Base-by-base conservation (phyloP, 257 asterid species). In the Solanum boliviense region DNA sequence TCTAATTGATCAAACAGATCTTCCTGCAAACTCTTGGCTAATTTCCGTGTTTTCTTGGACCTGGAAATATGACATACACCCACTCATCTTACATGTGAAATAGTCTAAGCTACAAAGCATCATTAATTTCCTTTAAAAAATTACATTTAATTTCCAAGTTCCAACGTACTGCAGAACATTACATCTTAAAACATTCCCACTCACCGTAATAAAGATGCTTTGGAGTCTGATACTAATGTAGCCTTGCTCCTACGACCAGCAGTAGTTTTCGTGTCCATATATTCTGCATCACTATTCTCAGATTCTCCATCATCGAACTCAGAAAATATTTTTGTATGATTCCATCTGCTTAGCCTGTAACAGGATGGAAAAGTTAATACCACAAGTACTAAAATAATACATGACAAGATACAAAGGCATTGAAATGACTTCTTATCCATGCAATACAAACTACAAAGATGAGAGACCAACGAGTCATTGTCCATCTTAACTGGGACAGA, bases 271-370 rank as follows among this genome's bases (percentile, higher is more conserved):
- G 41, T 87, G 38, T 90, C 94, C 86, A 86, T 89, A 89, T 82
- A 86, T 48, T 92, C 96, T 79, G 89, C 92, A 88, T 89, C 98
- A 88, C 93, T 92, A 65, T 88, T 90, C 91, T 87, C 93, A 65
- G 93, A 90, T 87, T 90, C 95, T 35, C 91, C 95, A 72, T 94
- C 98, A 82, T 90, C 95, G 20, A 93, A 93, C 88, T 97, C 99
- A 78, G 98, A 96, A 89, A 97, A 97, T 89, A 97, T 91, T 91
- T 88, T 95, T 48, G 99, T 93, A 90, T 96, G 98, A 88, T 97
- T 96, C 99, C 99, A 96, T 93, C 91, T 90, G 91, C 99, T 97
- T 38, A 91, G 89, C 95, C 99, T 97, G 98, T 70, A 71, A 83
- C 88, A 88, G 29, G 87, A 41, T 85, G 84, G 39, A 68, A 85